These are phyloP conservation scores for Cladophialophora immunda DNA, from an alignment of 2,329 filamentous ascomycete genomes.

Conservation along the genomic window DNA sequence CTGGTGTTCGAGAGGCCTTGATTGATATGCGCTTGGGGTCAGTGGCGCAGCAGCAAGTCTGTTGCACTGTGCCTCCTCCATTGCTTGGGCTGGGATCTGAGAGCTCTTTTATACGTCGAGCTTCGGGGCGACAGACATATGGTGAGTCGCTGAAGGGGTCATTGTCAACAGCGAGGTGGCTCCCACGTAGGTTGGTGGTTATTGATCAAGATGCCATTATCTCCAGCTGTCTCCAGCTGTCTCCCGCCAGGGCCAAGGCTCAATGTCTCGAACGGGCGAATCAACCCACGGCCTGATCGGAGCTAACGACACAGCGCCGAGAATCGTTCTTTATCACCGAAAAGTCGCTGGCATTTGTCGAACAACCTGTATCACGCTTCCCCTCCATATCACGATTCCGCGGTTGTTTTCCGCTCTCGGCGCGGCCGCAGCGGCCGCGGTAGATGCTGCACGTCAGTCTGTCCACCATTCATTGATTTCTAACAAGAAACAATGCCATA, in stretches of 20 bases:
- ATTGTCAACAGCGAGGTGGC: too few species aligned
- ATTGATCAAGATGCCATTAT: background rate
- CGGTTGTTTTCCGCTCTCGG: background rate
- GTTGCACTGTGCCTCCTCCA: too few species aligned
- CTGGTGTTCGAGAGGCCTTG: too few species aligned
- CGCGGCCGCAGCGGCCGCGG: background rate
- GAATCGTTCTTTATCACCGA: background rate
- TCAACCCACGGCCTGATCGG: background rate
- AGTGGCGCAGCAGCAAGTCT: too few species aligned
- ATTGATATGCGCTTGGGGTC: too few species aligned
- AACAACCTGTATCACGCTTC: background rate
- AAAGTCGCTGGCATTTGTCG: background rate
- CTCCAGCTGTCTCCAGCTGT: conserved; percentile 1
- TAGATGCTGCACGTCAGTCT: background rate
- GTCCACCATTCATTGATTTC: background rate
- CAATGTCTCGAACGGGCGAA: background rate
- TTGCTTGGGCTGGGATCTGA: background rate
- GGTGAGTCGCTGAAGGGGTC: too few species aligned
- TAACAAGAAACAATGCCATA: background rate
- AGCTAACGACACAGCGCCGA: background rate
- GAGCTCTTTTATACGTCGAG: background rate
- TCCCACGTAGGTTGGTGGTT: background rate
- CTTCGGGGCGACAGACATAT: background rate
- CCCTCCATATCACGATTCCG: background rate
- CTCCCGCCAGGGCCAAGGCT: background rate